Base-by-base conservation (phyloP, 2,329 filamentous ascomycete species). In the Didymella sp. region DNA sequence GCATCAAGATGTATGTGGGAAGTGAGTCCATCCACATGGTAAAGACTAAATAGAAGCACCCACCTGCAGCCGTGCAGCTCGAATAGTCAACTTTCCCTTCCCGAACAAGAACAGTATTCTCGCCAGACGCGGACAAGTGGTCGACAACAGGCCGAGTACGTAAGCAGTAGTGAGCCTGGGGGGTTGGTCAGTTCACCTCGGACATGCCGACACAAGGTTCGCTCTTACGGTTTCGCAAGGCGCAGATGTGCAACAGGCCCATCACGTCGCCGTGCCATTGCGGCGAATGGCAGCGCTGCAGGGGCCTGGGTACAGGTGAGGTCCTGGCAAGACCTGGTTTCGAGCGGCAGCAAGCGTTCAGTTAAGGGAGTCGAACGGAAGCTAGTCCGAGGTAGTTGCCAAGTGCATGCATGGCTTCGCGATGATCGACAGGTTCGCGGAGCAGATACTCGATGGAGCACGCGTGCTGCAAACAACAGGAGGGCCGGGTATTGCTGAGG, bases 151-250 rank as follows among this genome's bases (percentile, higher is more conserved):
- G 8, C 56, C 72, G 8, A 75, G 62, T 7, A 66, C 2, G 53
- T 73, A 75, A 33, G 72, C 72, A 31, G 63, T 64, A 31, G 58
- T 63, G 33, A 69, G 61, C 4, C 66, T 70, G 43, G 8, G 28
- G 37, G 40, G 13, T 11, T 22, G 25, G 40, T 52, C 47, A 51
- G 51, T 51, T 15, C 15, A 48, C n/a, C n/a, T 44, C 47, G 52
- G 48, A 42, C 15, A 31, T 38, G 43, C 19, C 51, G 50, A 43
- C n/a, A 25, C 17, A 35, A n/a, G 21, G 19, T 45, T 38, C 19
- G 31, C 12, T 33, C 42, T 53, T 46, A 56, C 47, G 43, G 46
- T 58, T 54, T 54, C 28, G 41, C 50, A 45, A 58, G 56, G 45
- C 45, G 50, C 41, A 53, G 45, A 37, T 35, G 49, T 56, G 47